Evolutionary conservation across 1,284 basidiomycete genomes (phyloP), one percentile per base, ranked within the genome.

Genomic region (Ceratobasidium sp.): DNA sequence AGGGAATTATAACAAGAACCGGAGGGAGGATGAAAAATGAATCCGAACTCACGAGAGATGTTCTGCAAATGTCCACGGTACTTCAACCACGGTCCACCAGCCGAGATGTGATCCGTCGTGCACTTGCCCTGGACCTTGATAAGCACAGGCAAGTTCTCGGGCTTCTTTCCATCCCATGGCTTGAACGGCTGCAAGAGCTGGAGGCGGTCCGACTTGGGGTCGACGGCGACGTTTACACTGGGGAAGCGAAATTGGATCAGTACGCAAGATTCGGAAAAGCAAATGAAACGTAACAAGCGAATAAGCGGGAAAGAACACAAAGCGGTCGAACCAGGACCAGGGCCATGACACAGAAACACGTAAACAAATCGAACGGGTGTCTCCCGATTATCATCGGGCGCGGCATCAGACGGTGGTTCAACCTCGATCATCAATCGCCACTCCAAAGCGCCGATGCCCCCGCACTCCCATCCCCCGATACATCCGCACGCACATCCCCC

Each of bases 91-190:
- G 97, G 97, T 75, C 97, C 97, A 87, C 96, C 97, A 83, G 96
- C 95, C 77, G 92, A 94, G 83, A 98, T 95, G 83, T 94, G 92
- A 82, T 95, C 93, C 78, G 93, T 94, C 50, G 93, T 99, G 93
- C 98, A 99, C 89, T 99, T 99, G 89, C 98, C 98, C 87, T 92
- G 89, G 78, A 95, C 97, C 90, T 99, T 99, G 89, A 99, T 99
- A 81, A 99, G 87, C 78, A 99, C 88, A 54, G 97, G 97, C 80
- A 97, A 89, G 81, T 96, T 93, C 74, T 89, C 86, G 73, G 96
- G 94, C 78, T 95, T 91, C 90, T 98, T 93, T 78, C 96, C 96
- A 83, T 98, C 89, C 96, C 96, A 99, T 63, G 93, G 87, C 82
- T 88, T 82, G 91, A 99, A 99, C 50, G 97, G 96, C 83, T 91